Evolutionary conservation across 1,284 basidiomycete species (phyloP).

Genomic region (Kwoniella shivajii): DNA sequence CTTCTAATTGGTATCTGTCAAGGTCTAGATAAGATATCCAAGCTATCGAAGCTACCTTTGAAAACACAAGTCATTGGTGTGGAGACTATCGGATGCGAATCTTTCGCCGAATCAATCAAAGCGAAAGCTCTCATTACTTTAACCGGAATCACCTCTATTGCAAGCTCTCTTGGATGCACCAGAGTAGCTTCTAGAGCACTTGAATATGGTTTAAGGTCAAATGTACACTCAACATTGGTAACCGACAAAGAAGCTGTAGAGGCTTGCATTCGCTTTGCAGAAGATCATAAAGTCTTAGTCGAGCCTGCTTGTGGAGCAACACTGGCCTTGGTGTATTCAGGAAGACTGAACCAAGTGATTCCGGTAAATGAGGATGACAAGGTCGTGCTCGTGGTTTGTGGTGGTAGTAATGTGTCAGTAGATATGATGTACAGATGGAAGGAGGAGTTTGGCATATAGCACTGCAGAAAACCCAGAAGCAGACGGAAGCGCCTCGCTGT

Average conservation of each 20-base stretch:
- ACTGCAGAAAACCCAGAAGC: too few species aligned
- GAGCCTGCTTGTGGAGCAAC: slow-evolving; percentile 41
- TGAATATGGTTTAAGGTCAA: slow-evolving; percentile 18
- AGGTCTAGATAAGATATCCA: slow-evolving; percentile 16
- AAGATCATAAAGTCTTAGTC: slow-evolving; percentile 37
- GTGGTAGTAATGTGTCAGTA: slow-evolving; percentile 25
- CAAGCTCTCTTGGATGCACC: slow-evolving; percentile 30
- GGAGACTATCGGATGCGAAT: slow-evolving; percentile 36
- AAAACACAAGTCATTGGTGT: slow-evolving; percentile 24
- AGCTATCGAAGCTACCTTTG: neutral
- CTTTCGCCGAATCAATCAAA: slow-evolving; percentile 23
- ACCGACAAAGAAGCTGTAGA: slow-evolving; percentile 29
- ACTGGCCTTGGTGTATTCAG: slow-evolving; percentile 30
- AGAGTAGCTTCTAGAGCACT: slow-evolving; percentile 25
- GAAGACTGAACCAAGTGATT: slow-evolving; percentile 14
- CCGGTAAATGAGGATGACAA: slow-evolving; percentile 4
- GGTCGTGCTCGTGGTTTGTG: slow-evolving; percentile 27
- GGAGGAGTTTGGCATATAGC: slow-evolving; percentile 9
- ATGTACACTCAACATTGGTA: slow-evolving; percentile 26
- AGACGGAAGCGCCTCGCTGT: too few species aligned
- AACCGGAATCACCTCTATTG: slow-evolving; percentile 35
- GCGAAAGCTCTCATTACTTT: slow-evolving; percentile 27
- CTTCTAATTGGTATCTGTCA: slow-evolving; percentile 29
- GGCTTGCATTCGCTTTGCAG: slow-evolving; percentile 35
- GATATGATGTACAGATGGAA: slow-evolving; percentile 27